Conservation (phyloP, 345 rosid species). For the Luvunga scandens region DNA sequence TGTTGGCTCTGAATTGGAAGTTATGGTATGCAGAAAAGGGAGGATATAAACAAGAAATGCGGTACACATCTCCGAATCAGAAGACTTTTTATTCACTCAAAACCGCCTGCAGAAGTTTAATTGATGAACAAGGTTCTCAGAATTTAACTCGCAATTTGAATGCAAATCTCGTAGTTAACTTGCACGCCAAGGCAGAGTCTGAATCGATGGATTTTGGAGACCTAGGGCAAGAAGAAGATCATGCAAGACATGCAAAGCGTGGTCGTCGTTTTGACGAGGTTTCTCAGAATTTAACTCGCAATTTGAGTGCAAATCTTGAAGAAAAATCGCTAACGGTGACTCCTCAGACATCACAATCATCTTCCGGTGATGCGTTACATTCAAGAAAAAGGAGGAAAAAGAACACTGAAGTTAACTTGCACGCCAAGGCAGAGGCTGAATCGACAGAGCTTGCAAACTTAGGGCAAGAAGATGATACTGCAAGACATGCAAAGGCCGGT, state of each 20-base stretch:
- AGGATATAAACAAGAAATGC: background rate
- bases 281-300: too few relatives aligned
- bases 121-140: too few relatives aligned
- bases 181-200: background rate
- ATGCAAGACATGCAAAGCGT: background rate
- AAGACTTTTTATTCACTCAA: conserved; percentile 3
- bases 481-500: too few relatives aligned
- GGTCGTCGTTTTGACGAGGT: too few relatives aligned
- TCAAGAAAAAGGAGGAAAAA: background rate
- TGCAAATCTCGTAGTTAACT: background rate
- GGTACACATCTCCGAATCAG: conserved; percentile 1
- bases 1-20: conserved; percentile 6
- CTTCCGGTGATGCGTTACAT: background rate
- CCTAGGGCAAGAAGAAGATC: background rate
- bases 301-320: background rate
- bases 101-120: conserved; percentile 13
- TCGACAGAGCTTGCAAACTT: background rate
- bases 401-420: background rate
- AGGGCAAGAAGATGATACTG: background rate
- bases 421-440: background rate
- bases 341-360: background rate
- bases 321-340: background rate
- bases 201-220: background rate
- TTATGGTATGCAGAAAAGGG: background rate
- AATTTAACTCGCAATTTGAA: too few relatives aligned